A percentile compares a stretch with the other conserved stretches of the same genome.
These are phyloP conservation scores for Micromonas commoda DNA, from an alignment of 139 green algal species.

Conservation along the genomic window DNA sequence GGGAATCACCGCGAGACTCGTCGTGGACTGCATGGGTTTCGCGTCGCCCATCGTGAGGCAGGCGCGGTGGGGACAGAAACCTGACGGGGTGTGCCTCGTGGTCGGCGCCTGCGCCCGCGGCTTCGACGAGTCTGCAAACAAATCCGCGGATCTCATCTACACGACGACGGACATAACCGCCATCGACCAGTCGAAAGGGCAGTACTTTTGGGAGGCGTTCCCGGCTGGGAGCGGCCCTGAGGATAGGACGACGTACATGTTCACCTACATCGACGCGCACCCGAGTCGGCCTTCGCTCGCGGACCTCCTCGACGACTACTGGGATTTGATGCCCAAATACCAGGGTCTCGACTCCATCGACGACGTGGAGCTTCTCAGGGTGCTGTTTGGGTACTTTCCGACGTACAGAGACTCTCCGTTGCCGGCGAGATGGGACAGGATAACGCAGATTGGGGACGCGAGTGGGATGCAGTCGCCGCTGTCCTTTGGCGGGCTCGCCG, in stretches of 20 bases:
- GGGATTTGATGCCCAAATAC: slow-evolving; percentile 82
- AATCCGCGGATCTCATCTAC: slow-evolving; percentile 73
- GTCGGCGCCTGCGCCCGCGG: slow-evolving; percentile 76
- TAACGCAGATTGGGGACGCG: slow-evolving; percentile 74
- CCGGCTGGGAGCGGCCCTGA: slow-evolving; percentile 56
- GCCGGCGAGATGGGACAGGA: slow-evolving; percentile 62
- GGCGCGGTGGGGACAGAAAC: slow-evolving; percentile 64
- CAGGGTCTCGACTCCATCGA: slow-evolving; percentile 57
- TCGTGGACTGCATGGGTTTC: slow-evolving; percentile 95
- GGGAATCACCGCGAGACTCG: slow-evolving; percentile 40
- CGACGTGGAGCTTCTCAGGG: slow-evolving; percentile 61
- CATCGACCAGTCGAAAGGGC: slow-evolving; percentile 7
- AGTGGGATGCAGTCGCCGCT: slow-evolving; percentile 89
- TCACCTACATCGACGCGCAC: slow-evolving; percentile 83
- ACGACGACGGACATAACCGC: slow-evolving; percentile 49
- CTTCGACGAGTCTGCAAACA: slow-evolving; percentile 64
- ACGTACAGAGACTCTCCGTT: slow-evolving; percentile 83
- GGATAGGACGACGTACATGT: slow-evolving; percentile 95
- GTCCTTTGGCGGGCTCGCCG: slow-evolving; percentile 91
- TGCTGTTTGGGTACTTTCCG: slow-evolving; percentile 94
- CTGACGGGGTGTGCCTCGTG: slow-evolving; percentile 91
- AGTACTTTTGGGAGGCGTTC: slow-evolving; percentile 64
- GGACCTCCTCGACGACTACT: slow-evolving; percentile 87
- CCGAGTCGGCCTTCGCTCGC: slow-evolving; percentile 58
- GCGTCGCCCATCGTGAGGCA: slow-evolving; percentile 77